A percentile compares a stretch with the other conserved stretches of the same genome.
These are phyloP conservation scores for Nemania sp. DNA, from an alignment of 2,329 filamentous ascomycete species.

Conservation along the genomic window DNA sequence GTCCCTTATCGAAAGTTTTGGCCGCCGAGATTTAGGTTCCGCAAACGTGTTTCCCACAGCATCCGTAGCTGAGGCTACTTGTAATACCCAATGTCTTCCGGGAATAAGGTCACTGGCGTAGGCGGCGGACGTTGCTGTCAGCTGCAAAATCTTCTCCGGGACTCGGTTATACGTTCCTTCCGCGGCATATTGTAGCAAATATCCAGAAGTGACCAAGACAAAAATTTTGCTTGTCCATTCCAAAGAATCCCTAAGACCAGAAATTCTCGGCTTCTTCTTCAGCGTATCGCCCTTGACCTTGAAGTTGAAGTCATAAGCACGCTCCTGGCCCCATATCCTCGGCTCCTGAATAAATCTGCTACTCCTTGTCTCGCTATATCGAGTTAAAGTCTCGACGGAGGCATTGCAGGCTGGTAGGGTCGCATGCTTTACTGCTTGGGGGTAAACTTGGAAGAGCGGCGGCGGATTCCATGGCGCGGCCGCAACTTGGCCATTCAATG, in stretches of 20 bases:
- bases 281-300: conserved; percentile 56
- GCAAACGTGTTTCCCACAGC: conserved; percentile 63
- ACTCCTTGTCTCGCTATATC: conserved; percentile 66
- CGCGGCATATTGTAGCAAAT: conserved; percentile 78
- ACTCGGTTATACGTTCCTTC: conserved; percentile 77
- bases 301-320: conserved; percentile 44
- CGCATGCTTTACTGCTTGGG: conserved; percentile 82
- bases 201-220: conserved; percentile 76
- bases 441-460: conserved; percentile 87
- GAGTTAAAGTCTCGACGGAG: conserved; percentile 76
- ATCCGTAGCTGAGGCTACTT: conserved; percentile 76
- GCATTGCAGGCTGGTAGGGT: conserved; percentile 75
- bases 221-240: conserved; percentile 80
- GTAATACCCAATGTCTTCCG: conserved; percentile 83
- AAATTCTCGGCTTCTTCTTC: conserved; percentile 62
- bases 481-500: conserved; percentile 30
- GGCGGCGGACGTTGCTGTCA: conserved; percentile 80
- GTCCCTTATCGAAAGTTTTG: conserved; percentile 72
- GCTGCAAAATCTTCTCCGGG: conserved; percentile 78
- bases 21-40: conserved; percentile 72
- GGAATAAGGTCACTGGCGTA: conserved; percentile 85
- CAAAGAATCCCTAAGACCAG: conserved; percentile 59
- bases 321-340: conserved; percentile 43
- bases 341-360: conserved; percentile 53
- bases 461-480: conserved; percentile 71